Base-by-base conservation (phyloP, 108 stramenopile species). In the Mayamaea pseudoterrestris region DNA sequence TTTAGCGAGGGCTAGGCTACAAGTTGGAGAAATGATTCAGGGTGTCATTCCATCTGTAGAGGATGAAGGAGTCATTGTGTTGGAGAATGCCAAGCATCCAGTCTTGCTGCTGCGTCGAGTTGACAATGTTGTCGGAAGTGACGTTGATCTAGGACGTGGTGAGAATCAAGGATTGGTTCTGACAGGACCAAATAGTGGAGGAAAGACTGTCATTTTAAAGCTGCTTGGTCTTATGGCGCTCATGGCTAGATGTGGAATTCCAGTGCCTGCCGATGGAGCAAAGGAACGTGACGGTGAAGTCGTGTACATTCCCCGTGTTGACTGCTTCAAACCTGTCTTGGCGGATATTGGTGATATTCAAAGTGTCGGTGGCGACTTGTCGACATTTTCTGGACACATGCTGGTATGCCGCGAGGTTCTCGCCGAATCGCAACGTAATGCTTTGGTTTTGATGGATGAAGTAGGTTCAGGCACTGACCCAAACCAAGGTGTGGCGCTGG, bases 311-410 rank as follows among this genome's bases (percentile, higher is more conserved):
- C 80, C 86, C 1, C 64, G 91, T 26, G 74, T 87, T 11, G 93
- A 90, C 62, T 85, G 68, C 62, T 93, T 93, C 53, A 40, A 65
- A 47, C 86, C 91, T 30, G 63, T 96, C 8, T 66, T 93, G 14
- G 93, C 95, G 17, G 92, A 94, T 58, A 94, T 96, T 45, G 95
- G 95, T 5, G 95, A 96, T 51, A 60, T 89, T 43, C 95, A 96
- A 60, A 81, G 76, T 50, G 89, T 93, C 21, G 86, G 77, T 40
- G 76, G 73, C n/a, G 93, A 93, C 40, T 54, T 93, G 14, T 96
- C 95, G 13, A 96, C 95, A 18, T 96, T 94, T 50, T 80, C 81
- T 6, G 93, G 91, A 8, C 95, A 96, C 63, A 73, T 96, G 71
- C 58, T 89, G 13, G 89, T 96, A 0, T 83, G 83, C 32, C 50